Evolutionary conservation across 208 protist species (phyloP).

Genomic region (Novymonas esmeraldas): DNA sequence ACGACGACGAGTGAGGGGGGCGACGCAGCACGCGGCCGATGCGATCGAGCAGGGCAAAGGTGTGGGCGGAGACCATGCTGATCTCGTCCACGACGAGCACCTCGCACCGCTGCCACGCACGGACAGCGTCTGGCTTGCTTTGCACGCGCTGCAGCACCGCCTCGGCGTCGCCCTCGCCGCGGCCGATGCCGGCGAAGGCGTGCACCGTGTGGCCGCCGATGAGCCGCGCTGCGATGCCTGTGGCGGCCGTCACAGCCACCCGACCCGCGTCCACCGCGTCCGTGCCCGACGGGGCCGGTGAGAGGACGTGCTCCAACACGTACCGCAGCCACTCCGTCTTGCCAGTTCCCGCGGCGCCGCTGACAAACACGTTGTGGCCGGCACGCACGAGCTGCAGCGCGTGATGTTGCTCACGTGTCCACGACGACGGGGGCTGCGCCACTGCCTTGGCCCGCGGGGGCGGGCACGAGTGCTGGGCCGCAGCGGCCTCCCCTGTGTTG

Average conservation of each 20-base stretch:
- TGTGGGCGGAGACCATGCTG: slow-evolving; percentile 72
- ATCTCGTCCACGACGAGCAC: slow-evolving; percentile 89
- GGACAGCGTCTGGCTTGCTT: slow-evolving; percentile 32
- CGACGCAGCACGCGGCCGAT: slow-evolving; percentile 66
- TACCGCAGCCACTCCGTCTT: slow-evolving; percentile 77
- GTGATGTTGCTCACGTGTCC: slow-evolving; percentile 51
- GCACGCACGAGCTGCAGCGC: slow-evolving; percentile 43
- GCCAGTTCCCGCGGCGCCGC: slow-evolving; percentile 78
- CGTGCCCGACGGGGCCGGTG: slow-evolving; percentile 1
- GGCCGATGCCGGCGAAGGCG: slow-evolving; percentile 65
- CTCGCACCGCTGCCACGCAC: slow-evolving; percentile 53
- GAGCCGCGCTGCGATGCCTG: slow-evolving; percentile 76
- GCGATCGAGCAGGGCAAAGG: slow-evolving; percentile 76
- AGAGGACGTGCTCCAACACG: slow-evolving; percentile 49
- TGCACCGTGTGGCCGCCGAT: slow-evolving; percentile 77
- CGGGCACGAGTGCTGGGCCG: neutral
- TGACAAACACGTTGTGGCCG: slow-evolving; percentile 77
- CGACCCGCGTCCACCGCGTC: slow-evolving; percentile 4
- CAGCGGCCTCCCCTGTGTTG: neutral
- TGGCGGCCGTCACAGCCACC: slow-evolving; percentile 69
- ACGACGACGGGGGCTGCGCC: slow-evolving; percentile 9
- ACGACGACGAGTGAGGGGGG: neutral
- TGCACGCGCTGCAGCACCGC: slow-evolving; percentile 37
- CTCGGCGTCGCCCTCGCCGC: slow-evolving; percentile 39
- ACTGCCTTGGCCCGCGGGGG: neutral